A percentile compares a stretch with the other conserved stretches of the same genome.
Conservation (phyloP, 768 basidiomycete species). For the Rhodosporidiobolus odoratus region DNA sequence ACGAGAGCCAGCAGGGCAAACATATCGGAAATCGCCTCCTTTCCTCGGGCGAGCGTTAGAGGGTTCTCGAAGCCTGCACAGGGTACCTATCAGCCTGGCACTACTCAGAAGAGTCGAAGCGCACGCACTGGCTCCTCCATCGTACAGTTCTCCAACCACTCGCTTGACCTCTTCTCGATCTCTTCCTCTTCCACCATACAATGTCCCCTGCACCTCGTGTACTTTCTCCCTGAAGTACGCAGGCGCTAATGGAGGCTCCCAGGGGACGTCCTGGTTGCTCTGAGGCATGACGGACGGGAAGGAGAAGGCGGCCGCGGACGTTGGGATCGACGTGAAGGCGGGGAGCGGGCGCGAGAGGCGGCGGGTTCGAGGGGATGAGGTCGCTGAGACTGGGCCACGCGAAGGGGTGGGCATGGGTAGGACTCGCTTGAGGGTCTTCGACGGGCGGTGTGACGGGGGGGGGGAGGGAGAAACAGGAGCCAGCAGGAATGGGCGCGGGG, state of each 20-base stretch:
- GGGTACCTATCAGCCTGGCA: not conserved
- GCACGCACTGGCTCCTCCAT: constrained; percentile 10
- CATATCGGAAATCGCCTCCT: constrained; percentile 21
- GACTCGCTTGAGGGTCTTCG: too few relatives aligned
- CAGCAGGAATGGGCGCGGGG: too few relatives aligned
- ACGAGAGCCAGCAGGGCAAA: constrained; percentile 30
- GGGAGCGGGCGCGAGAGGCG: not conserved
- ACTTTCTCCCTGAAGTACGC: constrained; percentile 15
- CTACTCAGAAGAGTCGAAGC: not conserved
- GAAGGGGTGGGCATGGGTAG: too few relatives aligned
- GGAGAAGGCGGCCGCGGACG: not conserved
- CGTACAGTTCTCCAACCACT: constrained; percentile 16
- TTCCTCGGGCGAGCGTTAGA: constrained; percentile 24
- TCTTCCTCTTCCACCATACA: constrained; percentile 25
- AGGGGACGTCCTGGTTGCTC: not conserved
- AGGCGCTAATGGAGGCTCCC: not conserved
- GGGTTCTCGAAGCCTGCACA: constrained; percentile 35
- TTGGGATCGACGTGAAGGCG: not conserved
- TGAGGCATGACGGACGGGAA: not conserved
- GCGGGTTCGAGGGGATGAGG: not conserved
- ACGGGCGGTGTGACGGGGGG: too few relatives aligned
- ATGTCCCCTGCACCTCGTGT: constrained; percentile 13
- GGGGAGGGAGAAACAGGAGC: too few relatives aligned
- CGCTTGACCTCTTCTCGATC: constrained; percentile 10
- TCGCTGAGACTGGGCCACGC: too few relatives aligned